Conservation (phyloP, 2,329 filamentous ascomycete species). For the Alternaria ventricosa region DNA sequence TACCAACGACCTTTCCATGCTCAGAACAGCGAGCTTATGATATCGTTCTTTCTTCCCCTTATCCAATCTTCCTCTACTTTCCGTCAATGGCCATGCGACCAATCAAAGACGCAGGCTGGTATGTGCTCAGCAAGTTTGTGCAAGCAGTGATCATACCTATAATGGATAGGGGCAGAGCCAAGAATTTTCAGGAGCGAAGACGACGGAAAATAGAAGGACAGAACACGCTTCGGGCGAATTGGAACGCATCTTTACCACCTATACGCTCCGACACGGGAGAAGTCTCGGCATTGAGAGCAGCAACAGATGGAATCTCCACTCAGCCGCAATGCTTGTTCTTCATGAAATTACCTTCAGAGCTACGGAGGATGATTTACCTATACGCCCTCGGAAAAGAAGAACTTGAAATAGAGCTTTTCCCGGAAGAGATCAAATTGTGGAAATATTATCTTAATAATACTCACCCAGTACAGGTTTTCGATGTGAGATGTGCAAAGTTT, state of each 20-base stretch:
- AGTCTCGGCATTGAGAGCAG: background rate
- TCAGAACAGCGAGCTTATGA: too few relatives aligned
- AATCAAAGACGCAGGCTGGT: background rate
- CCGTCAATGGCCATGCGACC: background rate
- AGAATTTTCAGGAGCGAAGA: background rate
- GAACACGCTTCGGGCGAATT: background rate
- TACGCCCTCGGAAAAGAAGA: background rate
- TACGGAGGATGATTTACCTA: background rate
- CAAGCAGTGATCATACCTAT: background rate
- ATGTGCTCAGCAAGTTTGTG: background rate
- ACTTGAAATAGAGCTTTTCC: background rate
- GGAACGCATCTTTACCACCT: background rate
- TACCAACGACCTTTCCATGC: too few relatives aligned
- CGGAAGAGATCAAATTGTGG: background rate
- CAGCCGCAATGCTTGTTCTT: background rate
- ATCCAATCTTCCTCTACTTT: background rate
- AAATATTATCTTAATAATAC: too few relatives aligned
- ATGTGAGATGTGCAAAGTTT: background rate
- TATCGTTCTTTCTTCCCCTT: background rate
- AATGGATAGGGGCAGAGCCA: accelerated
- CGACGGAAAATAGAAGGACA: background rate
- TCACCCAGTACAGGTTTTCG: too few relatives aligned
- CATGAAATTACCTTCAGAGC: background rate
- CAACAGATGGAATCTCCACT: background rate
- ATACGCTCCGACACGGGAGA: background rate